Conservation (phyloP, 2,329 filamentous ascomycete genomes). For the Botrytis medusae region DNA sequence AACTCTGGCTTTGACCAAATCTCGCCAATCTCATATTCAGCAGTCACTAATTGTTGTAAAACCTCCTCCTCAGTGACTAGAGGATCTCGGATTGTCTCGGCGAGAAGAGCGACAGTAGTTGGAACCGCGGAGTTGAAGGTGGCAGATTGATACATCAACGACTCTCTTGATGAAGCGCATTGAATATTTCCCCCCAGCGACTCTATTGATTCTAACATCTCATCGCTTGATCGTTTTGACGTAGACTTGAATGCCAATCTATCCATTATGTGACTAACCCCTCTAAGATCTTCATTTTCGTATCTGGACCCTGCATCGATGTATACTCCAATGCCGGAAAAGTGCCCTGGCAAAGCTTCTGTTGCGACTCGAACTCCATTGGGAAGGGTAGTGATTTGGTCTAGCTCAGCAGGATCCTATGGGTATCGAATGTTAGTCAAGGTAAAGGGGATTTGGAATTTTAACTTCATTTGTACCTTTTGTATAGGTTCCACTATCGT, state of each 20-base stretch:
- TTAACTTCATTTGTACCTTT: conserved; percentile 32
- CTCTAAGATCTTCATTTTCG: conserved; percentile 80
- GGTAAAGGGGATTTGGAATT: background rate
- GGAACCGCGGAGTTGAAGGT: conserved; percentile 94
- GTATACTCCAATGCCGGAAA: conserved; percentile 93
- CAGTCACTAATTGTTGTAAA: conserved; percentile 80
- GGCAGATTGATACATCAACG: conserved; percentile 97
- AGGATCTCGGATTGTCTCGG: conserved; percentile 90
- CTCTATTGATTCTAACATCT: conserved; percentile 86
- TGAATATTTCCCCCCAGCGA: conserved; percentile 92
- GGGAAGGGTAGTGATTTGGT: conserved; percentile 80
- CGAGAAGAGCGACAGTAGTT: conserved; percentile 76
- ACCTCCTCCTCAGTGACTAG: conserved; percentile 85
- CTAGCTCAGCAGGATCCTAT: conserved; percentile 81
- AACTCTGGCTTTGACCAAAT: conserved; percentile 98
- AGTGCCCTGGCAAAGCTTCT: conserved; percentile 90
- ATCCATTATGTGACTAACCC: conserved; percentile 95
- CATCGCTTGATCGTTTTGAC: conserved; percentile 66
- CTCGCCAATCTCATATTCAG: conserved; percentile 92
- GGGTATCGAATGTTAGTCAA: conserved; percentile 27
- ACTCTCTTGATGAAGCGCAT: conserved; percentile 91
- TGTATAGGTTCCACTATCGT: conserved; percentile 39
- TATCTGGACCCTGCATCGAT: conserved; percentile 93
- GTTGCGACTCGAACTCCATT: conserved; percentile 95
- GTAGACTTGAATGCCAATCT: conserved; percentile 93